Evolutionary conservation across 257 asterid genomes (phyloP).

Genomic region (Fraxinus quadrangulata): DNA sequence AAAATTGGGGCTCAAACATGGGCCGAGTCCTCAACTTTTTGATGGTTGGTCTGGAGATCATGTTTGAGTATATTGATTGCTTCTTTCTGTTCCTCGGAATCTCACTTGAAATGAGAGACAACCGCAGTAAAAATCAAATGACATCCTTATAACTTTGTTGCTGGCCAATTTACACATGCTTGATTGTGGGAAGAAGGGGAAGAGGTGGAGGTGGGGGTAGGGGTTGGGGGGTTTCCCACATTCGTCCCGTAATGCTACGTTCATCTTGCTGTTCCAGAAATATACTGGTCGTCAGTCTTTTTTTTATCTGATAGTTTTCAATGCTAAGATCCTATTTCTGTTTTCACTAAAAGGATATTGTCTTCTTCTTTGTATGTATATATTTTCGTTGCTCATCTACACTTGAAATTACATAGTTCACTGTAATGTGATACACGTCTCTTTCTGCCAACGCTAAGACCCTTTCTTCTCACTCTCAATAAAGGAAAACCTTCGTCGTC

Average conservation of each 20-base stretch:
- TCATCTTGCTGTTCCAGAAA: background rate
- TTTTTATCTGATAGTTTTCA: conserved; percentile 1
- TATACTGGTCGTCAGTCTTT: background rate
- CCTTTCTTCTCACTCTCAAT: background rate
- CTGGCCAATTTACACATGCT: too few relatives aligned
- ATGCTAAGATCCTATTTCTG: conserved; percentile 20
- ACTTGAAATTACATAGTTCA: background rate
- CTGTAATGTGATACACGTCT: background rate
- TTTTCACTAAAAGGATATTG: background rate
- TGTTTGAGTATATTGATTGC: conserved; percentile 3
- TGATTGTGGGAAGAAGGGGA: too few relatives aligned
- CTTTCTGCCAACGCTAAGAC: background rate
- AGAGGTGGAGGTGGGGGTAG: too few relatives aligned
- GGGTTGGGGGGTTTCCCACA: too few relatives aligned
- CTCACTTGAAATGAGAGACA: background rate
- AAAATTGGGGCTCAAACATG: too few relatives aligned
- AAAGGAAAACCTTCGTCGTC: background rate
- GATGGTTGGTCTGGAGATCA: background rate
- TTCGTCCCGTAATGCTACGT: too few relatives aligned
- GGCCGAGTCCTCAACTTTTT: background rate
- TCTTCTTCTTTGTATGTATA: background rate
- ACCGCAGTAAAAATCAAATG: background rate
- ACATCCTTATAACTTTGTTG: background rate
- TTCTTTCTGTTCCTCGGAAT: background rate
- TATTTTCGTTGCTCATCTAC: background rate